phyloP scores from a whole-genome alignment of 352 stramenopile species.

The Pythium dissimile region DNA sequence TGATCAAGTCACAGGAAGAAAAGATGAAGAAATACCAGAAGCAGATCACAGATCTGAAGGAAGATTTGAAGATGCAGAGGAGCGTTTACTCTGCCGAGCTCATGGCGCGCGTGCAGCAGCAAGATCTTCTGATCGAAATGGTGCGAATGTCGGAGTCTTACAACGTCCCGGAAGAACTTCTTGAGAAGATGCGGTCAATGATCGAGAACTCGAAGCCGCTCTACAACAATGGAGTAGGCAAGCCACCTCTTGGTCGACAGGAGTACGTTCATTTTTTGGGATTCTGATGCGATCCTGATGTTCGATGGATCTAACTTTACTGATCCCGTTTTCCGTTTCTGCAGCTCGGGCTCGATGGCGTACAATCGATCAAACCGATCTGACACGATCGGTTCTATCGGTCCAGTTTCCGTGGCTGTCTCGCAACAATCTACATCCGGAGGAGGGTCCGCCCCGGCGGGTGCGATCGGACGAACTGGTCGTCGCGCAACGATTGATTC shows the following conservation, averaged over 20 bases:
- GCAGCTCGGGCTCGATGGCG: constrained; percentile 2
- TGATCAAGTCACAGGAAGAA: constrained; percentile 87
- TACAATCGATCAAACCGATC: constrained; percentile 53
- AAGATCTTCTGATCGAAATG: constrained; percentile 45
- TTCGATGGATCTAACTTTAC: background rate
- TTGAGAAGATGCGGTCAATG: constrained; percentile 52
- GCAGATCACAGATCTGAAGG: constrained; percentile 76
- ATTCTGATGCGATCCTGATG: too few species aligned
- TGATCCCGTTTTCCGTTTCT: background rate
- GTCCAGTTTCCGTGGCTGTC: constrained; percentile 59
- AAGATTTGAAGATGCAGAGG: constrained; percentile 76
- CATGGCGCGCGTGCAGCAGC: constrained; percentile 62
- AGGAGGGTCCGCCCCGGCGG: background rate
- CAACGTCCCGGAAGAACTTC: constrained; percentile 39
- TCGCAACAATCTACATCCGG: constrained; percentile 28
- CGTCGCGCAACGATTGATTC: constrained; percentile 28
- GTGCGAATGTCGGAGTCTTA: constrained; percentile 52
- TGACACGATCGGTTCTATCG: constrained; percentile 59
- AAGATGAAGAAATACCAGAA: constrained; percentile 91
- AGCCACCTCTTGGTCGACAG: constrained; percentile 13
- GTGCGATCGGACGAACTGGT: constrained; percentile 14
- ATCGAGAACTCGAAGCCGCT: constrained; percentile 38
- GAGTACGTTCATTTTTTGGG: constrained; percentile 11
- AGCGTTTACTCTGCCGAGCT: constrained; percentile 78
- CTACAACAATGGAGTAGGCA: constrained; percentile 23